These are phyloP conservation scores for Westerdykella ornata DNA, from an alignment of 2,329 filamentous ascomycete genomes.

Conservation along the genomic window DNA sequence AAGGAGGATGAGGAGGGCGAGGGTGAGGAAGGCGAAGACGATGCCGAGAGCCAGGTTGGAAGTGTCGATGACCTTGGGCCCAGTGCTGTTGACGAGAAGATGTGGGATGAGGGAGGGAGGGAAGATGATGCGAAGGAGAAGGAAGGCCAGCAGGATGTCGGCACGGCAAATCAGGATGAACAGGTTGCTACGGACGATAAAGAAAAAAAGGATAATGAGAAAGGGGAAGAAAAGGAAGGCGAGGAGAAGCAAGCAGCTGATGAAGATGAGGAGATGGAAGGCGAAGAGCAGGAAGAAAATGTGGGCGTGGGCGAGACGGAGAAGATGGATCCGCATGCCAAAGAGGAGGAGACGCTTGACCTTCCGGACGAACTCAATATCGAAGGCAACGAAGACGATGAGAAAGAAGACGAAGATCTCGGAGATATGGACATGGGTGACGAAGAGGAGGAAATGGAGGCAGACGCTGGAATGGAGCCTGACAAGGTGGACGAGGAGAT, in stretches of 20 bases:
- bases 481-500: slow-evolving; percentile 32
- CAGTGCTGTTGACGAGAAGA: slow-evolving; percentile 90
- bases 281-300: slow-evolving; percentile 55
- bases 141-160: slow-evolving; percentile 54
- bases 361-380: slow-evolving; percentile 84
- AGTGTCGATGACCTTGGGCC: slow-evolving; percentile 88
- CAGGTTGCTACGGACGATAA: slow-evolving; percentile 43
- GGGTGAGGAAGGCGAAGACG: slow-evolving; percentile 46
- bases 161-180: slow-evolving; percentile 45
- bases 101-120: slow-evolving; percentile 86
- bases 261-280: slow-evolving; percentile 49
- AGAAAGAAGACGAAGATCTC: slow-evolving; percentile 47
- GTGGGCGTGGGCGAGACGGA: slow-evolving; percentile 61
- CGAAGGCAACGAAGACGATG: slow-evolving; percentile 57
- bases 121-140: slow-evolving; percentile 78
- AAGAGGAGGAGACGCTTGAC: slow-evolving; percentile 75
- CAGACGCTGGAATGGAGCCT: slow-evolving; percentile 23
- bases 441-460: slow-evolving; percentile 29
- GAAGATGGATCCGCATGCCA: slow-evolving; percentile 64
- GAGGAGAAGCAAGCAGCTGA: slow-evolving; percentile 48
- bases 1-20: slow-evolving; percentile 56
- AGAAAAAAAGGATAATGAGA: slow-evolving; percentile 38
- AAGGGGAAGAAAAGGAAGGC: slow-evolving; percentile 55
- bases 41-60: slow-evolving; percentile 80
- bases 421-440: slow-evolving; percentile 35